Conservation (phyloP, 2,329 filamentous ascomycete genomes). For the Stromatinia cepivora region DNA sequence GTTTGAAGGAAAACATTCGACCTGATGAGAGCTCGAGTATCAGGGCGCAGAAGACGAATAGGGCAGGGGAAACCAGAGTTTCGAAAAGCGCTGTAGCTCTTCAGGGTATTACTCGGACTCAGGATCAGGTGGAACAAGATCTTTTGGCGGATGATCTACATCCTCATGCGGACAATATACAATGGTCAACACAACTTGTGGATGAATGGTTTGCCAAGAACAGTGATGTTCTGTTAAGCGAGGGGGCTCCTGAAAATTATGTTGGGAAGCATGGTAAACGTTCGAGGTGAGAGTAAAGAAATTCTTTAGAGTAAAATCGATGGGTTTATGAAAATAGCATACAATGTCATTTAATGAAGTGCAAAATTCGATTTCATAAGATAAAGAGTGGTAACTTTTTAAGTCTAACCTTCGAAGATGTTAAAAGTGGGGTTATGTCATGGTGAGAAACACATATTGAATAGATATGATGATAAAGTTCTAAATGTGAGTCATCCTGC, state of each 20-base stretch:
- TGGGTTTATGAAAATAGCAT: background rate
- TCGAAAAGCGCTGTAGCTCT: background rate
- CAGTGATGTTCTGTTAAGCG: background rate
- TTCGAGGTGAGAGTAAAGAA: background rate
- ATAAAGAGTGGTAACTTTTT: too few species aligned
- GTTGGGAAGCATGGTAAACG: background rate
- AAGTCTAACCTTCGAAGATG: too few species aligned
- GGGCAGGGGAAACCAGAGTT: background rate
- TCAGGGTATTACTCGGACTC: background rate
- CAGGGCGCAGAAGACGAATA: background rate
- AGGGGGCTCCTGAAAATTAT: background rate
- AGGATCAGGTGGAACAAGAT: too few species aligned
- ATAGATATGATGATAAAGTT: too few species aligned
- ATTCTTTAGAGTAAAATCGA: background rate
- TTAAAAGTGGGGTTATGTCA: too few species aligned
- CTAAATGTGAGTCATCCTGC: too few species aligned
- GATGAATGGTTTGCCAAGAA: slow-evolving; percentile 1
- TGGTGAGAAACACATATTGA: too few species aligned
- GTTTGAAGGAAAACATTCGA: background rate
- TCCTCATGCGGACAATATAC: background rate
- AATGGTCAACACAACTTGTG: background rate
- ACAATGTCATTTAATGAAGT: background rate
- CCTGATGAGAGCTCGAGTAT: slow-evolving; percentile 12
- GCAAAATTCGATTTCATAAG: too few species aligned
- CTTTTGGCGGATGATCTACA: background rate